These are phyloP conservation scores for Ustilago esculenta DNA, from an alignment of 1,284 basidiomycete genomes.

Conservation along the genomic window DNA sequence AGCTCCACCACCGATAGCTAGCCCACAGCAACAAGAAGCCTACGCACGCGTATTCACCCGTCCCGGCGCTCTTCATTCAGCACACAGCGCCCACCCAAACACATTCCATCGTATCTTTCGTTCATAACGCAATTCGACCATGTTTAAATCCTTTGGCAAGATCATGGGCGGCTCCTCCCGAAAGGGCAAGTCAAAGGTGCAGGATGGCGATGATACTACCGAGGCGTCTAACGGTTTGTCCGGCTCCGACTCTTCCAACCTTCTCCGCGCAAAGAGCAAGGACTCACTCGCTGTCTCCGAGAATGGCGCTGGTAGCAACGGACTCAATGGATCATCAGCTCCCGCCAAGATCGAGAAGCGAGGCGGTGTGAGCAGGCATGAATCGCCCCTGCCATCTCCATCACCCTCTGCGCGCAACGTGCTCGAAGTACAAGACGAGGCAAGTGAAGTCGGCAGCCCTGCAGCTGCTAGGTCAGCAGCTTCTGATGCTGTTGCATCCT, in stretches of 20 bases:
- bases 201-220: constrained; percentile 35
- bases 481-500: constrained; percentile 9
- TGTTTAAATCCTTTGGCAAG: constrained; percentile 64
- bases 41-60: not conserved
- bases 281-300: constrained; percentile 32
- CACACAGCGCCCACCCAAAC: not conserved
- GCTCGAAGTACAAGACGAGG: constrained; percentile 28
- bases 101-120: no score
- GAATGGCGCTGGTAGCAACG: constrained; percentile 14
- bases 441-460: constrained; percentile 33
- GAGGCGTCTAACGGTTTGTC: constrained; percentile 31
- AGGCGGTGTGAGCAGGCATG: constrained; percentile 60
- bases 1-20: no score
- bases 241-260: constrained; percentile 44
- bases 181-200: constrained; percentile 57
- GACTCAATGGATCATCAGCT: constrained; percentile 18
- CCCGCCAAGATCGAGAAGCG: constrained; percentile 60
- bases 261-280: constrained; percentile 33
- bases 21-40: not conserved
- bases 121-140: constrained; percentile 17
- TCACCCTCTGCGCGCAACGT: constrained; percentile 53
- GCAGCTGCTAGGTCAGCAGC: constrained; percentile 27
- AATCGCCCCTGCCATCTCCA: constrained; percentile 58
- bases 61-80: no score
- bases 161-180: constrained; percentile 63